Evolutionary conservation across 2,329 filamentous ascomycete genomes (phyloP).

Genomic region (Neofusicoccum ribis): DNA sequence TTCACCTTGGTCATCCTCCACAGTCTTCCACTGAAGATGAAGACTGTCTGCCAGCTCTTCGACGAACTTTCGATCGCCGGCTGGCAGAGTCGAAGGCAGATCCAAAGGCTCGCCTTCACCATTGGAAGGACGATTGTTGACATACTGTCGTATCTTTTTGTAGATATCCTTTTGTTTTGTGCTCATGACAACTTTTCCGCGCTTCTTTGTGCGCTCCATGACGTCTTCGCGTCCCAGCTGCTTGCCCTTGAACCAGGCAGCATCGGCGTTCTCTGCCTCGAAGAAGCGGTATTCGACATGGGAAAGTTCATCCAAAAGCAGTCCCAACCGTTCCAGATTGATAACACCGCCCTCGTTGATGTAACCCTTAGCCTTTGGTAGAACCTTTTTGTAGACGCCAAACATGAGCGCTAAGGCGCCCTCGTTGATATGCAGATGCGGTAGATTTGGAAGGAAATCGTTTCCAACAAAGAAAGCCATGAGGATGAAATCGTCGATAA

Average conservation of each 20-base stretch:
- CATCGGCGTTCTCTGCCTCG: constrained; percentile 83
- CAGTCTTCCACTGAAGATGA: constrained; percentile 64
- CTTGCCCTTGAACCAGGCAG: constrained; percentile 90
- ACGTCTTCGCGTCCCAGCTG: constrained; percentile 68
- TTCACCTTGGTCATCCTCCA: constrained; percentile 62
- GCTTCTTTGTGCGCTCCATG: constrained; percentile 60
- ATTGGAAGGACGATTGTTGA: constrained; percentile 63
- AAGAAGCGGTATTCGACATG: constrained; percentile 93
- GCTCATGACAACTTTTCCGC: constrained; percentile 71
- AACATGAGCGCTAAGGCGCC: constrained; percentile 97
- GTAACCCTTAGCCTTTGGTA: constrained; percentile 87
- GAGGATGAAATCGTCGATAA: constrained; percentile 98
- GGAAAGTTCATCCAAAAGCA: constrained; percentile 79
- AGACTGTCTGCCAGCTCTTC: constrained; percentile 77
- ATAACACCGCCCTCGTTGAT: constrained; percentile 95
- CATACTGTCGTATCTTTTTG: constrained; percentile 77
- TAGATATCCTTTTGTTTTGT: constrained; percentile 80
- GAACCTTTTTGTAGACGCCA: constrained; percentile 85
- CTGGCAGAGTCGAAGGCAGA: constrained; percentile 70
- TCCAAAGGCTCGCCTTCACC: constrained; percentile 60
- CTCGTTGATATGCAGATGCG: constrained; percentile 96
- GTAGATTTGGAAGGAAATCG: constrained; percentile 96
- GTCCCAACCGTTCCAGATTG: constrained; percentile 75
- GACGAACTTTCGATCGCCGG: constrained; percentile 88
- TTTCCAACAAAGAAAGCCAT: constrained; percentile 99